These are phyloP conservation scores for Teratosphaeria destructans DNA, from an alignment of 2,329 filamentous ascomycete genomes.

Conservation along the genomic window DNA sequence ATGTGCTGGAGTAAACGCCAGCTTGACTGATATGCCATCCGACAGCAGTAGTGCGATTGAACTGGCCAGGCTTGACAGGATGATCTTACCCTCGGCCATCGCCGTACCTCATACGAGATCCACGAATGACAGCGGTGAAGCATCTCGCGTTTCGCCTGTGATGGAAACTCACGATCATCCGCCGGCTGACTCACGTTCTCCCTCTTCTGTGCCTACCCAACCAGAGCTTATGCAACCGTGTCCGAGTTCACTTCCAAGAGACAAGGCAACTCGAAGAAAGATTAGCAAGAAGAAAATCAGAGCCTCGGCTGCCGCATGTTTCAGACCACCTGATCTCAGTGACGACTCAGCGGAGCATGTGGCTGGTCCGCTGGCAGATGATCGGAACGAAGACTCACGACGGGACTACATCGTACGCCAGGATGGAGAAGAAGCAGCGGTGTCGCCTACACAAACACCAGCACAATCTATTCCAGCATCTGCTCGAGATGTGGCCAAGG, in stretches of 20 bases:
- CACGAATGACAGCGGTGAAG: neutral
- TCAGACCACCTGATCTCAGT: neutral
- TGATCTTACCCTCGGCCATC: neutral
- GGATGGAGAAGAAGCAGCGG: neutral
- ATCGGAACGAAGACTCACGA: neutral
- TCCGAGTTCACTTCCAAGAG: neutral
- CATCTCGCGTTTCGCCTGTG: neutral
- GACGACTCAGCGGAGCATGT: neutral
- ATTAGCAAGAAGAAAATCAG: constrained; percentile 3
- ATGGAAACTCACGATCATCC: neutral
- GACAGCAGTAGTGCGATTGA: neutral
- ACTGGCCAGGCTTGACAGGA: neutral
- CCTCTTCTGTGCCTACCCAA: neutral
- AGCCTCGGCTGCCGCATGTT: constrained; percentile 2
- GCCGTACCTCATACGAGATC: neutral
- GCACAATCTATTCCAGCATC: constrained; percentile 5
- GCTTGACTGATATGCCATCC: neutral
- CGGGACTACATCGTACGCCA: neutral
- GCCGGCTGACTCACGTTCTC: neutral
- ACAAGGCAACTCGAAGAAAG: neutral
- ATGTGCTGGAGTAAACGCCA: neutral
- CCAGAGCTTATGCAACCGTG: neutral
- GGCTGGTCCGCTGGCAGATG: neutral
- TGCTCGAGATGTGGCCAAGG: constrained; percentile 11
- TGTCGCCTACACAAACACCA: neutral